Percentiles rank a stretch among this genome's conserved stretches.
Evolutionary conservation across 345 rosid species (phyloP).

Genomic region (Excoecaria agallocha): DNA sequence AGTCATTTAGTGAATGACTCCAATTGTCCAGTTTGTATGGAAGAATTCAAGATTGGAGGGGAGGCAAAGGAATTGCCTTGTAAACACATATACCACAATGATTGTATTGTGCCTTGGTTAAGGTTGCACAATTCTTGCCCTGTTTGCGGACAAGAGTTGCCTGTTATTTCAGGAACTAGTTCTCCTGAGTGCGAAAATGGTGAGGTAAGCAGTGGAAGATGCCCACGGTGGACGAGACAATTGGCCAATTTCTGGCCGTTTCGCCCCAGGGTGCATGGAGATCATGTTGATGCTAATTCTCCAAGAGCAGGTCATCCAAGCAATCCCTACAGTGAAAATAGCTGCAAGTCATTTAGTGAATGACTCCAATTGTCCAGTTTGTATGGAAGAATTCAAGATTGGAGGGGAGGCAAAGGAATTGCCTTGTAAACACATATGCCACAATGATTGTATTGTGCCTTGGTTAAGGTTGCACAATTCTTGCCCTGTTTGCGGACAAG

Average conservation of each 20-base stretch:
- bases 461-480: conserved; percentile 85
- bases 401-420: no score
- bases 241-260: conserved; percentile 50
- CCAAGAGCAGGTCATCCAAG: no score
- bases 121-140: conserved; percentile 84
- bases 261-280: conserved; percentile 33
- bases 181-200: conserved; percentile 15
- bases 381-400: no score
- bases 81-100: conserved; percentile 67
- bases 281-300: not conserved
- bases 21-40: conserved; percentile 59
- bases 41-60: conserved; percentile 66
- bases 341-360: no score
- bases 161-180: conserved; percentile 3
- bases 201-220: conserved; percentile 32
- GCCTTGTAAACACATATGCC: conserved; percentile 76
- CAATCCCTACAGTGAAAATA: no score
- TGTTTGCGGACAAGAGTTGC: conserved; percentile 56
- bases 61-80: conserved; percentile 77
- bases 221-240: conserved; percentile 40
- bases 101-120: conserved; percentile 75
- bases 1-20: conserved; percentile 51
- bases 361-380: no score
- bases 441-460: conserved; percentile 62
- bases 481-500: conserved; percentile 68